A percentile compares a stretch with the other conserved stretches of the same genome.
These are phyloP conservation scores for Lagenidium giganteum DNA, from an alignment of 352 stramenopile species.

Conservation along the genomic window DNA sequence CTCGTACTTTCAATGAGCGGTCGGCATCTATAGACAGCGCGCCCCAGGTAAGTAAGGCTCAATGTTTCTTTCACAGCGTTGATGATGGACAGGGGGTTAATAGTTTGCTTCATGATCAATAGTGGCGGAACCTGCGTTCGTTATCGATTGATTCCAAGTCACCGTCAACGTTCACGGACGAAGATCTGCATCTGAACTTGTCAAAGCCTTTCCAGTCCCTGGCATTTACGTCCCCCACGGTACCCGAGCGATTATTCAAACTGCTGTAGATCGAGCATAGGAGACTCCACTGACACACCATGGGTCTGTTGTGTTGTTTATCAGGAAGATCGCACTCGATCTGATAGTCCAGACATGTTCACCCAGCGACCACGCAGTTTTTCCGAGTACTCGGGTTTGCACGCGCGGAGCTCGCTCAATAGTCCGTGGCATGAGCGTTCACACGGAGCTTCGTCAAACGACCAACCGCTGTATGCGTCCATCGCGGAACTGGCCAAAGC, in stretches of 20 bases:
- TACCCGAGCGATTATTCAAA: too few relatives aligned
- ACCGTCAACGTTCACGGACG: constrained; percentile 12
- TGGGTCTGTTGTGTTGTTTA: not conserved
- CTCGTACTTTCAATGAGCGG: constrained; percentile 24
- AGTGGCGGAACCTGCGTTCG: constrained; percentile 32
- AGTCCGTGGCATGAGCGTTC: constrained; percentile 5
- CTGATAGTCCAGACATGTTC: constrained; percentile 8
- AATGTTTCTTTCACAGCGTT: not conserved
- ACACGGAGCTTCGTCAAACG: too few relatives aligned
- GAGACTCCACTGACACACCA: too few relatives aligned
- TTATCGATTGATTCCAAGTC: constrained; percentile 29
- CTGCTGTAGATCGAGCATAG: too few relatives aligned
- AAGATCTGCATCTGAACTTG: constrained; percentile 31
- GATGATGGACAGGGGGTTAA: too few relatives aligned
- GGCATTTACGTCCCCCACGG: constrained; percentile 18
- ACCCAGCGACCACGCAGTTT: constrained; percentile 42
- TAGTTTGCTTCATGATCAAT: too few relatives aligned
- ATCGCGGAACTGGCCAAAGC: constrained; percentile 40
- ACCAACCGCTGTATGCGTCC: too few relatives aligned
- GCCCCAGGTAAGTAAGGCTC: constrained; percentile 1
- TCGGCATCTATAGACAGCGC: constrained; percentile 17
- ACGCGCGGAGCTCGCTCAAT: too few relatives aligned
- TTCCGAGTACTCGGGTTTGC: constrained; percentile 69
- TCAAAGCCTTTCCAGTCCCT: constrained; percentile 46
- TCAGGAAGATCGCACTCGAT: constrained; percentile 6